phyloP scores from a whole-genome alignment of 768 basidiomycete species.

The Hygrophorus pudorinus region DNA sequence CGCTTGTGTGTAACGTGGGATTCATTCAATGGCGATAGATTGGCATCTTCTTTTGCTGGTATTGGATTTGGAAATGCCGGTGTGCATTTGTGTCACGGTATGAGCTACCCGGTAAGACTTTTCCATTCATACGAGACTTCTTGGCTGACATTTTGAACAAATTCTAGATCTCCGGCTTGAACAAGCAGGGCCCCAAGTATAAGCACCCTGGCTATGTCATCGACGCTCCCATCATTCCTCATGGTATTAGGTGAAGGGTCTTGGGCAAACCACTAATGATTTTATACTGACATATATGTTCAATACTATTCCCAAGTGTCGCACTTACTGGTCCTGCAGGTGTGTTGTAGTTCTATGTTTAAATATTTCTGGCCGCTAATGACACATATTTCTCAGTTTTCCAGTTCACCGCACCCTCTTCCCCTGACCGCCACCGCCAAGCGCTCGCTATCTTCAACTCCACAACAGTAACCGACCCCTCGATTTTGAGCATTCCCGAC shows the following conservation, averaged over 20 bases:
- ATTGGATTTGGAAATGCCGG: constrained; percentile 95
- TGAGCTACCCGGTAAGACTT: constrained; percentile 67
- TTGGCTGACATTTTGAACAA: neutral
- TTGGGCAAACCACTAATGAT: neutral
- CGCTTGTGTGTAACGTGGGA: neutral
- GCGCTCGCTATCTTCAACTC: constrained; percentile 75
- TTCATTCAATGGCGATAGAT: constrained; percentile 27
- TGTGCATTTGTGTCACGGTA: constrained; percentile 84
- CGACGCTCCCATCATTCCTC: constrained; percentile 87
- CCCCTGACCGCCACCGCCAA: constrained; percentile 84
- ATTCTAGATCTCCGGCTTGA: constrained; percentile 76
- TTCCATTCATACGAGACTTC: neutral
- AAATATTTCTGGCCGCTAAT: constrained; percentile 1
- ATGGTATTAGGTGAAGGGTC: constrained; percentile 60
- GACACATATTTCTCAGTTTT: constrained; percentile 46
- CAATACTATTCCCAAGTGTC: constrained; percentile 37
- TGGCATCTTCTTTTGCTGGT: constrained; percentile 90
- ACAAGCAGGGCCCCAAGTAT: constrained; percentile 90
- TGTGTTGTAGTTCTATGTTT: constrained; percentile 18
- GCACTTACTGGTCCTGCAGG: constrained; percentile 85
- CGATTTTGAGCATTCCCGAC: constrained; percentile 66
- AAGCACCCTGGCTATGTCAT: constrained; percentile 83
- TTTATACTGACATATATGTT: constrained; percentile 7
- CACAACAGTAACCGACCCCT: constrained; percentile 55
- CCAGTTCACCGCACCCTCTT: constrained; percentile 91